Evolutionary conservation across 192 early-diverging fungal genomes (phyloP).

Genomic region (Podila verticillata): DNA sequence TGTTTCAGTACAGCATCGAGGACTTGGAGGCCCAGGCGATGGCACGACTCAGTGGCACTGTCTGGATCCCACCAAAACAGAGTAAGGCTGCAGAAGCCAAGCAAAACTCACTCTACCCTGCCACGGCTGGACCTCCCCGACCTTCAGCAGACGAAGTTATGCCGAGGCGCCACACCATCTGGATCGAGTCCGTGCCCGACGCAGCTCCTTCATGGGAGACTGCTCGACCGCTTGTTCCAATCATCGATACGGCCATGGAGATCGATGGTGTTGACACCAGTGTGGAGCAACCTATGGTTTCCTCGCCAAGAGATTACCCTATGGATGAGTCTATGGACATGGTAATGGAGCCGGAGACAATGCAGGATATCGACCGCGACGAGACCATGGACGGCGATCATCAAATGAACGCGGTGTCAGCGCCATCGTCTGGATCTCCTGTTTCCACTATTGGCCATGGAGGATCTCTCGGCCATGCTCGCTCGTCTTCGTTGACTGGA

Average conservation of each 20-base stretch:
- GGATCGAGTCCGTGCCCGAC: constrained; percentile 40
- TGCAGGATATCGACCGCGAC: background rate
- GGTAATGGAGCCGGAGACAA: background rate
- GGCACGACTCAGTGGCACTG: constrained; percentile 38
- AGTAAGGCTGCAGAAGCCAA: constrained; percentile 16
- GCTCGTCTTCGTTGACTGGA: background rate
- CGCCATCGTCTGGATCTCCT: constrained; percentile 36
- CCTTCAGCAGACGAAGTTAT: constrained; percentile 47
- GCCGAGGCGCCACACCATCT: constrained; percentile 47
- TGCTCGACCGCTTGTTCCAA: constrained; percentile 10
- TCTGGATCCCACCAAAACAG: constrained; percentile 37
- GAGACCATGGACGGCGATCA: constrained; percentile 36
- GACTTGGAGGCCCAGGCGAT: constrained; percentile 51
- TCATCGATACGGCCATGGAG: constrained; percentile 31
- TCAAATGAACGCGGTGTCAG: constrained; percentile 27
- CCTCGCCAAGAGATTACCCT: background rate
- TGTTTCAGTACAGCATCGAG: constrained; percentile 58
- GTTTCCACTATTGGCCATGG: constrained; percentile 22
- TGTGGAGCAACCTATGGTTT: background rate
- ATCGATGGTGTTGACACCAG: constrained; percentile 20
- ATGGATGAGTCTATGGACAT: background rate
- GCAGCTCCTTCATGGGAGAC: constrained; percentile 39
- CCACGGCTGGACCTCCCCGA: constrained; percentile 33
- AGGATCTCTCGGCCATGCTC: background rate
- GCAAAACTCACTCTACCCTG: background rate